Base-by-base conservation (phyloP, 2,329 filamentous ascomycete species). In the Coniochaeta prunicola region DNA sequence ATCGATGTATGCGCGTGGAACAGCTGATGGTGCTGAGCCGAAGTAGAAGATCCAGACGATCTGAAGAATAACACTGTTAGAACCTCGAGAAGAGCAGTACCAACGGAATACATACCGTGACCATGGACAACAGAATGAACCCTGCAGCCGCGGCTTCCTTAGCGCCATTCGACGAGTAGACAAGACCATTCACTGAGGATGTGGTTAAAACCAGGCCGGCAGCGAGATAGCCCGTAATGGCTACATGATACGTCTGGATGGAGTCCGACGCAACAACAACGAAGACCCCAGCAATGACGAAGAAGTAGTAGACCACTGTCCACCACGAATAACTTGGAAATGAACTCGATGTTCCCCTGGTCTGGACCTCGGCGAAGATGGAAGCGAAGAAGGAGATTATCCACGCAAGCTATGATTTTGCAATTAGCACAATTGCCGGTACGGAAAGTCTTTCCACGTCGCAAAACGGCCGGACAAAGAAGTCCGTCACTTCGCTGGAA, bases 11-110 rank as follows among this genome's bases (percentile, higher is more conserved):
- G 91, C 88, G 67, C 93, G 90, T 63, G 92, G 90, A 58, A 88
- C 84, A 17, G 92, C 90, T 45, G 91, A 90, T 1, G 93, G 92
- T 19, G 92, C 89, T 2, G 93, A 96, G 68, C 94, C 94, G 69
- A 97, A 99, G 80, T 97, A 97, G 76, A 97, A 96, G 66, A 97
- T 96, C 94, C 94, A 99, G 60, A 97, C 85, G 67, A 96, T 90
- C 92, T 97, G 66, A 12, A 50, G 45, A 3, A 28, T 26, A 30
- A 30, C n/a, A n/a, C 45, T 28, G 45, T 50, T 15, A n/a, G 21
- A 38, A 4, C 17, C 21, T 26, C 12, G 3, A 21, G 30, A 26
- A 28, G 3, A 2, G 13, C 5, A 30, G 24, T 17, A 12, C 3
- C n/a, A 26, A 28, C 6, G 4, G 12, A 33, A 6, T 12, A 79